These are phyloP conservation scores for Salix exigua DNA, from an alignment of 345 rosid species.

Conservation along the genomic window DNA sequence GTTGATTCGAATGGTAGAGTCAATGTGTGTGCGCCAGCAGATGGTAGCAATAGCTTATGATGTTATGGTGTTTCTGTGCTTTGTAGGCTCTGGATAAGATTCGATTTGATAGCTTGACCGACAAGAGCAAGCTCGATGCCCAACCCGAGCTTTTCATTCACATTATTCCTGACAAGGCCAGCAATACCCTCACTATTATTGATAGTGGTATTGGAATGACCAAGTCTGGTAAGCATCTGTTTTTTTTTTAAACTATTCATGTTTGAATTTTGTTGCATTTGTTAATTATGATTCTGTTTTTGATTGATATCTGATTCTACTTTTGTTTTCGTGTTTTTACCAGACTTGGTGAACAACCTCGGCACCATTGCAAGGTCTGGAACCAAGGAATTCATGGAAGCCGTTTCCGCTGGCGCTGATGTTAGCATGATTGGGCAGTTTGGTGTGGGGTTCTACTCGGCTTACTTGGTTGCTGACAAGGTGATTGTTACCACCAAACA, in stretches of 20 bases:
- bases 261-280: background rate
- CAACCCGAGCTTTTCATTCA: conserved; percentile 5
- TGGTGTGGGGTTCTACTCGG: conserved; percentile 7
- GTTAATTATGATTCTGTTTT: background rate
- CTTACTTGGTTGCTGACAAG: conserved; percentile 6
- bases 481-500: conserved; percentile 4
- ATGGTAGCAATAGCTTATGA: background rate
- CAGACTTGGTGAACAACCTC: conserved; percentile 2
- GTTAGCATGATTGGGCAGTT: conserved; percentile 11
- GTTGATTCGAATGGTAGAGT: background rate
- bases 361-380: conserved; percentile 8
- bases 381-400: conserved; percentile 7
- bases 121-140: conserved; percentile 9
- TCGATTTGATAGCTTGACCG: conserved; percentile 7
- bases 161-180: conserved; percentile 4
- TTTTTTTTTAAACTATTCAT: background rate
- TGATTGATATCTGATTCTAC: background rate
- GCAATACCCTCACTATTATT: background rate
- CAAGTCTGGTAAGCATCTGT: background rate
- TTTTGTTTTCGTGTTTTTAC: background rate
- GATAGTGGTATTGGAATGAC: conserved; percentile 9
- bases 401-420: background rate
- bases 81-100: conserved; percentile 2
- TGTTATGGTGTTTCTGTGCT: background rate
- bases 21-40: background rate